These are phyloP conservation scores for Chytriomyces sp. DNA, from an alignment of 192 early-diverging fungal species.

Conservation along the genomic window DNA sequence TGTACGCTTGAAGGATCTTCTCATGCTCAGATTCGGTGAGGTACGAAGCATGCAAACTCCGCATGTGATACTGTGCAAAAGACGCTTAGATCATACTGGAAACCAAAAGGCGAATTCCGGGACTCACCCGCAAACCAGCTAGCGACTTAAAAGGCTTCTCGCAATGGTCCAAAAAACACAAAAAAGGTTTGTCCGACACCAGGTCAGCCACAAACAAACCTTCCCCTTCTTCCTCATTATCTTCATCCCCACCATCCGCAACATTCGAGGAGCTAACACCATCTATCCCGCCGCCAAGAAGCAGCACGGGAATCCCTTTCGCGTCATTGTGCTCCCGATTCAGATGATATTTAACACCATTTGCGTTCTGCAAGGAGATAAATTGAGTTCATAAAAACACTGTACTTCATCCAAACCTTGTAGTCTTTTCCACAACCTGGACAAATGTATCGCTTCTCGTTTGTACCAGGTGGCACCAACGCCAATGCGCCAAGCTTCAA, in stretches of 20 bases:
- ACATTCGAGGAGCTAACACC: neutral
- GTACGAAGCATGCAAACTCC: neutral
- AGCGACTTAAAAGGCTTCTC: constrained; percentile 93
- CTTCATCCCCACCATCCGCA: neutral
- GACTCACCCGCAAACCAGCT: constrained; percentile 75
- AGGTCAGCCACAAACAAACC: neutral
- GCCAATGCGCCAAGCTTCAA: neutral
- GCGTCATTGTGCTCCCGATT: constrained; percentile 49
- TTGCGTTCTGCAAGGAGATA: too few relatives aligned
- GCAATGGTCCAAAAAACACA: constrained; percentile 83
- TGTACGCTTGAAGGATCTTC: constrained; percentile 10
- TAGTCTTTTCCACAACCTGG: constrained; percentile 59
- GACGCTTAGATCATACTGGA: neutral
- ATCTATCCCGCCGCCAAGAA: neutral
- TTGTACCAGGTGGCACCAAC: neutral
- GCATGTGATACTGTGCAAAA: constrained; percentile 21
- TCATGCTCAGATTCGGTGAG: constrained; percentile 7
- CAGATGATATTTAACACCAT: constrained; percentile 95
- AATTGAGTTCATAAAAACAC: too few relatives aligned
- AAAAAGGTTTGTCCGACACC: constrained; percentile 17
- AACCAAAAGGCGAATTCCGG: neutral
- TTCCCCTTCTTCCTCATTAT: neutral
- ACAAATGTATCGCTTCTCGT: constrained; percentile 15
- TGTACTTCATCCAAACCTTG: too few relatives aligned
- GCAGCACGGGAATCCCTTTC: constrained; percentile 1